Base-by-base conservation (phyloP, 2,329 filamentous ascomycete genomes). In the Neofusicoccum parvum region DNA sequence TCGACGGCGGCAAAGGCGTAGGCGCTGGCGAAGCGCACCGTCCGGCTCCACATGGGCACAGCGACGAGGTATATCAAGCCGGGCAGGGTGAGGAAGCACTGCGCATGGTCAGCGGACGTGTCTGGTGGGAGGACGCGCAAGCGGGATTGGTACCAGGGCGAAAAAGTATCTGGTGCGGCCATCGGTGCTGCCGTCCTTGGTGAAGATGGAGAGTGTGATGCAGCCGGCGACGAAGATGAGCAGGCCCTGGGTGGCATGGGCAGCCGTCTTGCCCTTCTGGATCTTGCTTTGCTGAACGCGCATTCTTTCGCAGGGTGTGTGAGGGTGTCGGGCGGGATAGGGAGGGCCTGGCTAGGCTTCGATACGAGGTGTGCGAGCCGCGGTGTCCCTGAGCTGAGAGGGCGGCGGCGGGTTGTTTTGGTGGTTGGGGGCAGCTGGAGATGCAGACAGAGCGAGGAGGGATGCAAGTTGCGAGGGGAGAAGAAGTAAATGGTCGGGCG, bases 21-120 rank as follows among this genome's bases (percentile, higher is more conserved):
- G 43, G 85, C 83, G 70, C 87, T 87, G 65, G 84, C 83, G 71
- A 88, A 86, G 60, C 82, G 80, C 69, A 80, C 80, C 32, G 86
- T 83, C 68, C 86, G 83, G 27, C 82, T 81, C 83, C 85, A 88
- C 78, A 87, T 85, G 5, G 87, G 86, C 4, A 87, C 84, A 73
- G 86, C 86, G 51, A 83, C 80, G 64, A 87, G 83, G 73, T 88
- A 89, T 65, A 88, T 79, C 41, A 88, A 77, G 34, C 83, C 84
- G 12, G 86, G 86, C 48, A 86, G 79, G 48, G 82, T 83, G 68
- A 88, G 74, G 80, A 86, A 88, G 73, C 86, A 88, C 86, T 88
- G 68, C 51, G 43, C 50, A 6, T 11, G n/a, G 51, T 67, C 34
- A 50, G n/a, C 37, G 27, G 58, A 27, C 23, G 34, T 34, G 15